Evolutionary conservation across 2,329 filamentous ascomycete genomes (phyloP).

Genomic region (Dothidotthia symphoricarpi): DNA sequence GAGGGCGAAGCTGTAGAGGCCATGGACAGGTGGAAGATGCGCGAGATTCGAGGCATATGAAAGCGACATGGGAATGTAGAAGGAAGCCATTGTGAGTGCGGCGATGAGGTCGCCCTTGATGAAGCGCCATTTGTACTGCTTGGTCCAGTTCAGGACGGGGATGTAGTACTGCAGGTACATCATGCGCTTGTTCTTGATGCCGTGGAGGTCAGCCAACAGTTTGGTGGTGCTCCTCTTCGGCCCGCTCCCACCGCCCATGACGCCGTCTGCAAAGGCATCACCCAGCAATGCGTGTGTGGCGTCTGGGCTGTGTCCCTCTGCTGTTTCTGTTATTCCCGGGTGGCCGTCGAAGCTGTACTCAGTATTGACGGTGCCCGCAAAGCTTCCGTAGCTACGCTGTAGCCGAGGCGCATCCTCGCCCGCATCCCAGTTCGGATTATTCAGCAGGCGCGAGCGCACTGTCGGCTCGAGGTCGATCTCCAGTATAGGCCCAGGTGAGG

Average conservation of each 20-base stretch:
- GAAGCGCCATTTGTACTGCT: conserved; percentile 79
- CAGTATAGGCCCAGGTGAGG: conserved; percentile 1
- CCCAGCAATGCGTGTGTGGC: conserved; percentile 43
- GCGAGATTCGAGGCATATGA: conserved; percentile 90
- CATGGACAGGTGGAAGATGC: conserved; percentile 89
- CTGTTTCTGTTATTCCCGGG: conserved; percentile 31
- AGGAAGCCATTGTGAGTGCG: conserved; percentile 93
- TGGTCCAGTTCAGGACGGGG: conserved; percentile 85
- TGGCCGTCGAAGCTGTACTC: conserved; percentile 43
- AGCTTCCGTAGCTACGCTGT: conserved; percentile 55
- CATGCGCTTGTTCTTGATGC: conserved; percentile 67
- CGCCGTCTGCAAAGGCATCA: conserved; percentile 46
- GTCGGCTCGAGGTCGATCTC: conserved; percentile 35
- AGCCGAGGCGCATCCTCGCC: conserved; percentile 54
- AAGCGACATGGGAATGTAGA: conserved; percentile 96
- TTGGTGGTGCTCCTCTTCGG: conserved; percentile 71
- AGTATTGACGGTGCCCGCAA: conserved; percentile 52
- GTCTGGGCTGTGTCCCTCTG: conserved; percentile 32
- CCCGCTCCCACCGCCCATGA: conserved; percentile 42
- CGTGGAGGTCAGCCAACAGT: conserved; percentile 68
- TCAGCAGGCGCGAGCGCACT: conserved; percentile 42
- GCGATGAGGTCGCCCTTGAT: conserved; percentile 83
- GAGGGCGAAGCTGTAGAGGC: conserved; percentile 90
- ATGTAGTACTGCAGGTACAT: conserved; percentile 95
- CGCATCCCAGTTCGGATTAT: conserved; percentile 38